These are phyloP conservation scores for Penicillium daleae DNA, from an alignment of 495 filamentous ascomycete genomes.

Conservation along the genomic window DNA sequence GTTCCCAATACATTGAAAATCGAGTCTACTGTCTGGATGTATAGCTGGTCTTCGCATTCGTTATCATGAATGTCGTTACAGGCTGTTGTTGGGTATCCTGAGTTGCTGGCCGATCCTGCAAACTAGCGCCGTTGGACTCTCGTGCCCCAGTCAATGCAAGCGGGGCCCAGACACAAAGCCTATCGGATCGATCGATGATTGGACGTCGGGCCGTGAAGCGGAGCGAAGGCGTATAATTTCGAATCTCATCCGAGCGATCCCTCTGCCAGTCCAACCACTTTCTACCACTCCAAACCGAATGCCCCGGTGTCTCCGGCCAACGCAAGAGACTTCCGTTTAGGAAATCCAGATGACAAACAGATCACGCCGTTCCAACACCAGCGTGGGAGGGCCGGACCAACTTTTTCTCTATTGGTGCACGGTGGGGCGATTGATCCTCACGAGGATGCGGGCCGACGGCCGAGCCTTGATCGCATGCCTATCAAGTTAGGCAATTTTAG, in stretches of 20 bases:
- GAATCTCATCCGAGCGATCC: neutral
- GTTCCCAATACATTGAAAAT: neutral
- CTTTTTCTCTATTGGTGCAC: neutral
- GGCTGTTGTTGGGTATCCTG: neutral
- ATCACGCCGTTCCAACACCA: neutral
- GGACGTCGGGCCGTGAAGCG: neutral
- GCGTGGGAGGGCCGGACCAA: neutral
- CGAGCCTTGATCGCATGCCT: neutral
- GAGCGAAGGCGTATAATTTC: neutral
- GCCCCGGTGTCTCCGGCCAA: neutral
- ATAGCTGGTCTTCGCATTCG: no score
- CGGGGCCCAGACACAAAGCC: neutral
- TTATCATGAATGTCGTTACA: neutral
- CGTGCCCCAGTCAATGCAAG: neutral
- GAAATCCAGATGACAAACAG: constrained; percentile 14
- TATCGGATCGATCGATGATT: constrained; percentile 1
- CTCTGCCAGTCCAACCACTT: neutral
- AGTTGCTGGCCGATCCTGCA: neutral
- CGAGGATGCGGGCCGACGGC: constrained; percentile 1
- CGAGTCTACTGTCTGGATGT: no score
- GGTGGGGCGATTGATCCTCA: constrained; percentile 11
- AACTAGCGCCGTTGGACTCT: constrained; percentile 7
- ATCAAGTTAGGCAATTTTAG: neutral
- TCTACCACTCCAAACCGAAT: neutral
- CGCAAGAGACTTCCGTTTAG: neutral